A percentile compares a stretch with the other conserved stretches of the same genome.
These are phyloP conservation scores for Mortierella sp. DNA, from an alignment of 371 early-diverging fungal species.

Conservation along the genomic window DNA sequence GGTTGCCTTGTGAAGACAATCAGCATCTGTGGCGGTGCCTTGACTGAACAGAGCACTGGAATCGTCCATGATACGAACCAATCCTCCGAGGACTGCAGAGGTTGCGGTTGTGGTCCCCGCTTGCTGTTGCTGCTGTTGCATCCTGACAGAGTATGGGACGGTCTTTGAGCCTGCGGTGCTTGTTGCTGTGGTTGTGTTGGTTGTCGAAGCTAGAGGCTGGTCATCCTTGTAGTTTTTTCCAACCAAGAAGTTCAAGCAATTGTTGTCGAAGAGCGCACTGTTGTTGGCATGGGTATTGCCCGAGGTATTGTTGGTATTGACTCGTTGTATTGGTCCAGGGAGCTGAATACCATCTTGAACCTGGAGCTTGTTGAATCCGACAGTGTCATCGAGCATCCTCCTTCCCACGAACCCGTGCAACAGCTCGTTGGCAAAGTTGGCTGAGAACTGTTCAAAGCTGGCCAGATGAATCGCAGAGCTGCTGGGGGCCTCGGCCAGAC, in stretches of 20 bases:
- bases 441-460: constrained; percentile 81
- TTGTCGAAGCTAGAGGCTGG: constrained; percentile 11
- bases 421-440: constrained; percentile 89
- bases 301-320: constrained; percentile 28
- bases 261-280: constrained; percentile 55
- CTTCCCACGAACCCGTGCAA: constrained; percentile 76
- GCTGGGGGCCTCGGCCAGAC: constrained; percentile 58
- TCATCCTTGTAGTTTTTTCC: constrained; percentile 54
- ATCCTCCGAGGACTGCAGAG: constrained; percentile 57
- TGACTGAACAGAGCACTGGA: constrained; percentile 60
- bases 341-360: constrained; percentile 71
- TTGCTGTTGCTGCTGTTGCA: constrained; percentile 21
- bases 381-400: constrained; percentile 78
- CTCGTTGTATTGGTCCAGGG: constrained; percentile 56
- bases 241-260: constrained; percentile 66
- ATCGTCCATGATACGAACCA: constrained; percentile 71
- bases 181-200: not conserved
- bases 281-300: not conserved
- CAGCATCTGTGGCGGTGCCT: constrained; percentile 57
- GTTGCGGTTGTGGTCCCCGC: not conserved
- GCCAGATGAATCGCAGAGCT: constrained; percentile 49
- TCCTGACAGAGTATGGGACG: constrained; percentile 17
- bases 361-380: constrained; percentile 62
- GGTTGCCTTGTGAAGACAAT: constrained; percentile 63
- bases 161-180: constrained; percentile 6